Evolutionary conservation across 768 basidiomycete genomes (phyloP), one percentile per base, ranked within the genome.

Genomic region (Dacryopinax spathularia): DNA sequence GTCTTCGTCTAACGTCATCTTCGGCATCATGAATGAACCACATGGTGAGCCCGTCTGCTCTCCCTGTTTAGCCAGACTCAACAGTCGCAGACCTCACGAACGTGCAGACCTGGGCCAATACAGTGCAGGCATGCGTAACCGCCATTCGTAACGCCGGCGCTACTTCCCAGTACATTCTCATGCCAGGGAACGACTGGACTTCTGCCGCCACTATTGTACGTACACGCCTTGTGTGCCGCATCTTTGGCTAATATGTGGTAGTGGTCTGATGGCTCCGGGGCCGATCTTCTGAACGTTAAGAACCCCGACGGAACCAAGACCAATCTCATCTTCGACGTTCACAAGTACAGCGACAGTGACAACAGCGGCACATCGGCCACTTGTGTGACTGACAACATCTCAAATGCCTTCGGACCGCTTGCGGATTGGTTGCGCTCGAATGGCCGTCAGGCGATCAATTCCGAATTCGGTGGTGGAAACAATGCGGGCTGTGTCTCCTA

Each of bases 401-500:
- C 75, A 25, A 69, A 72, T 10, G 72, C 78, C 2, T 80, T 81
- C 78, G 69, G 66, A 1, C 77, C 79, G 5, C 75, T 84, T n/a
- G 72, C 77, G 1, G 68, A 70, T 18, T 84, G 79, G 78, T 75
- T 84, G 2, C 76, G 80, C 34, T 69, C 70, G 59, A 78, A 82
- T 56, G 75, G 75, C 1, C 75, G 83, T 18, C 79, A 81, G 67
- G 84, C 82, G 0, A 73, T 85, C 68, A 79, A 83, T 69, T 80
- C 82, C 10, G 84, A 85, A 69, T 84, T 82, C 1, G 84, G 84
- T 36, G 84, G 82, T 18, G 82, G 82, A 13, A 77, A 83, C 66
- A 70, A 76, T 18, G 75, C 75, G 9, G 77, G 76, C 9, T 84
- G 83, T 67, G 72, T 76, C 3, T 69, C 72, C 18, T 78, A 75